These are phyloP conservation scores for Lagenidium sp. DNA, from an alignment of 352 stramenopile species.

Conservation along the genomic window DNA sequence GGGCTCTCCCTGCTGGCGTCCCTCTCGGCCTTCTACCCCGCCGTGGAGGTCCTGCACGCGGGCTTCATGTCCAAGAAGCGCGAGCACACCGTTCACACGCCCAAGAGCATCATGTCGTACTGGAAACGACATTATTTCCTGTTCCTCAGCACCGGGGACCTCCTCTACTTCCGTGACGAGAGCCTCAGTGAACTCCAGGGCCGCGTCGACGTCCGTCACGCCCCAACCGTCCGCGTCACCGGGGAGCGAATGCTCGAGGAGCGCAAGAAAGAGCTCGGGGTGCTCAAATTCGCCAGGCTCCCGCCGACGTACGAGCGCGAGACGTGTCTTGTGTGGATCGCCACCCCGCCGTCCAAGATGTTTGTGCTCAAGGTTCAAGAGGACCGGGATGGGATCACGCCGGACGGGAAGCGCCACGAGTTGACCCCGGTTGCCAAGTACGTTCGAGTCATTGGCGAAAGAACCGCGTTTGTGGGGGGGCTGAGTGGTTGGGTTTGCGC, in stretches of 20 bases:
- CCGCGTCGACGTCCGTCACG: slow-evolving; percentile 67
- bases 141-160: slow-evolving; percentile 58
- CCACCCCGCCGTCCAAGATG: slow-evolving; percentile 76
- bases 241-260: slow-evolving; percentile 65
- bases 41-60: slow-evolving; percentile 55
- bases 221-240: slow-evolving; percentile 68
- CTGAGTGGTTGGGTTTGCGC: neutral
- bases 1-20: slow-evolving; percentile 63
- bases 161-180: slow-evolving; percentile 76
- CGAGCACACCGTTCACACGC: slow-evolving; percentile 59
- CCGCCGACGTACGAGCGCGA: slow-evolving; percentile 36
- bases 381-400: slow-evolving; percentile 29
- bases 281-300: slow-evolving; percentile 70
- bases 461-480: too few species aligned
- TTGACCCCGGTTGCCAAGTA: slow-evolving; percentile 53
- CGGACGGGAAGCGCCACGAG: slow-evolving; percentile 22
- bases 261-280: slow-evolving; percentile 47
- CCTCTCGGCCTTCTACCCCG: slow-evolving; percentile 68
- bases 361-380: slow-evolving; percentile 76
- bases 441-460: too few species aligned
- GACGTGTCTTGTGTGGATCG: slow-evolving; percentile 73
- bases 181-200: slow-evolving; percentile 60
- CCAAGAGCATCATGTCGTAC: slow-evolving; percentile 75
- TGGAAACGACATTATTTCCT: slow-evolving; percentile 82
- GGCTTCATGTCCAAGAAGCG: slow-evolving; percentile 70